Base-by-base conservation (phyloP, 371 early-diverging fungal genomes). In the Mortierella sp. region DNA sequence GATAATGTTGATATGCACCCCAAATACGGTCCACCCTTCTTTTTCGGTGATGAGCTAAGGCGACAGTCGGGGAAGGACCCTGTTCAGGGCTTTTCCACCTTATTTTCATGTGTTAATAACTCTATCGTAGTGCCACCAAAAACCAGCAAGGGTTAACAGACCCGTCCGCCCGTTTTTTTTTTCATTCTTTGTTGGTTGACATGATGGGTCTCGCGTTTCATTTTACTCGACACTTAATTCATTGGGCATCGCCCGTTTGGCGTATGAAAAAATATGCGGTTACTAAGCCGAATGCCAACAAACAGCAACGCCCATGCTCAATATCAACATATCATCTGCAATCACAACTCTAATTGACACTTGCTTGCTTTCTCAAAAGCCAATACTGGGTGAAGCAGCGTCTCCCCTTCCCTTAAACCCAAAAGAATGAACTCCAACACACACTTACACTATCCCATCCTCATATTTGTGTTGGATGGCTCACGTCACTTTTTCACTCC, bases 231-330 rank as follows among this genome's bases (percentile, higher is more conserved):
- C 40, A 7, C 4, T 13, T 39, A 24, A 22, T 50, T 29, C 6
- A 40, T 34, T n/a, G 68, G 31, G 40, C 53, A 68, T 14, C 24
- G 26, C 50, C 39, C 14, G 37, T 10, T 39, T 68, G 43, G 29
- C 16, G 22, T 37, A 37, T 70, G 44, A 37, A 22, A 34, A 48
- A 34, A 41, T 69, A 37, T 69, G 41, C 34, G 70, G 58, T 70
- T 53, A 70, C 70, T 70, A 70, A 70, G 70, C 63, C 47, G 63
- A 63, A 63, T 63, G 70, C 26, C 11, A 37, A 22, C 41, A 34
- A n/a, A 64, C 34, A 8, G 41, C 41, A 63, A 45, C 44, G 13
- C 44, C 13, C 19, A 11, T 34, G 19, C 31, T 16, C 11, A 47
- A 47, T 13, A 24, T 11, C 24, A 68, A 65, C 65, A 66, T n/a